Evolutionary conservation across 1,284 basidiomycete genomes (phyloP).

Genomic region (Inonotus hispidus): DNA sequence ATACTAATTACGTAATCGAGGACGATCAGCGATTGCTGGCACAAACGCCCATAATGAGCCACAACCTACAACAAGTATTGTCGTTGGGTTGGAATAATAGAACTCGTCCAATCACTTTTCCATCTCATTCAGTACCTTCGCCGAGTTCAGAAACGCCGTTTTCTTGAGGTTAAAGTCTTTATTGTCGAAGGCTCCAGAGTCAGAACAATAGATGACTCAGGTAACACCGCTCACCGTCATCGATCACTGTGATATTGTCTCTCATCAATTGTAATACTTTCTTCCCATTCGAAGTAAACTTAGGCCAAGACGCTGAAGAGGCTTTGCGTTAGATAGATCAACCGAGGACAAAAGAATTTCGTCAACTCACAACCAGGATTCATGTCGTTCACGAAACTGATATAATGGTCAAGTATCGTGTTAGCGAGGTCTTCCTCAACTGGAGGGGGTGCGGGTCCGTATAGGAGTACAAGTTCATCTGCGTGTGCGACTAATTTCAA

Average conservation of each 20-base stretch:
- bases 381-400: conserved; percentile 45
- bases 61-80: not conserved
- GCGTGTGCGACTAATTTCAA: conserved; percentile 40
- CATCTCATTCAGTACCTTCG: conserved; percentile 39
- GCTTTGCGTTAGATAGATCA: not conserved
- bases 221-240: conserved; percentile 37
- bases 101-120: conserved; percentile 33
- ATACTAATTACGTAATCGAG: not conserved
- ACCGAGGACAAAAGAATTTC: not conserved
- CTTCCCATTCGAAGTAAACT: conserved; percentile 31
- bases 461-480: conserved; percentile 44
- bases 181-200: conserved; percentile 1
- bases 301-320: conserved; percentile 41
- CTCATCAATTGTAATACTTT: conserved; percentile 43
- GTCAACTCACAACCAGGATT: conserved; percentile 27
- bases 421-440: conserved; percentile 43
- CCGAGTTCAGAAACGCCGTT: conserved; percentile 39
- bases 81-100: not conserved
- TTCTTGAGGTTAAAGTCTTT: conserved; percentile 39
- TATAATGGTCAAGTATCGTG: conserved; percentile 35
- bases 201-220: not conserved
- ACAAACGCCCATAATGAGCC: not conserved
- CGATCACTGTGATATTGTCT: conserved; percentile 44
- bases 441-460: conserved; percentile 39
- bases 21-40: not conserved